phyloP scores from a whole-genome alignment of 352 stramenopile genomes.

The Globisporangium splendens region DNA sequence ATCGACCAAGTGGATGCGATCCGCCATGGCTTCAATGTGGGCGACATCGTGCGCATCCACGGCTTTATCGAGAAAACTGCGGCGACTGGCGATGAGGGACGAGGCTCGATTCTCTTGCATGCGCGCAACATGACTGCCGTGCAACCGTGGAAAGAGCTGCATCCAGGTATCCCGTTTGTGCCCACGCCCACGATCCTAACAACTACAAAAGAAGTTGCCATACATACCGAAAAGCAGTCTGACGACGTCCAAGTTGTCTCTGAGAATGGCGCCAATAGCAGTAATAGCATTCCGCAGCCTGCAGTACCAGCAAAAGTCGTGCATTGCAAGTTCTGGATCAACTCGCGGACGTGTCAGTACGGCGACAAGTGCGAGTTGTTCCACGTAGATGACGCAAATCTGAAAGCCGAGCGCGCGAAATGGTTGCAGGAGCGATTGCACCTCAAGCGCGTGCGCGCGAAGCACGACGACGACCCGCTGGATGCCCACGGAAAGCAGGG shows the following conservation, averaged over 20 bases:
- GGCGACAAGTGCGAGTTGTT: slow-evolving; percentile 64
- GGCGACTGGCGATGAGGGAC: neutral
- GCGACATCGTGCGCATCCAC: slow-evolving; percentile 58
- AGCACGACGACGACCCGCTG: slow-evolving; percentile 53
- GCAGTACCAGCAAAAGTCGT: neutral
- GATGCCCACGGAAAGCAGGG: slow-evolving; percentile 68
- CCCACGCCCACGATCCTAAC: slow-evolving; percentile 38
- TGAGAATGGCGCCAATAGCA: too few species aligned
- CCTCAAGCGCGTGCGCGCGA: slow-evolving; percentile 51
- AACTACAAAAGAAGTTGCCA: neutral
- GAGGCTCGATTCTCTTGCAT: slow-evolving; percentile 33
- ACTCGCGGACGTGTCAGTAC: slow-evolving; percentile 65
- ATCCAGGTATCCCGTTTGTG: slow-evolving; percentile 58
- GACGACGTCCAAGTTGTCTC: too few species aligned
- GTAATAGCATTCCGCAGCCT: too few species aligned
- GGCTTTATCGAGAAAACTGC: slow-evolving; percentile 50
- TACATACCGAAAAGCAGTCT: neutral
- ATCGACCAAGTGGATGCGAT: slow-evolving; percentile 62
- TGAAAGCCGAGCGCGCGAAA: slow-evolving; percentile 44
- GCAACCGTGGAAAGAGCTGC: slow-evolving; percentile 46
- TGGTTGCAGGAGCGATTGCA: slow-evolving; percentile 66
- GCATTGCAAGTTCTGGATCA: slow-evolving; percentile 86
- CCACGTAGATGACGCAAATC: slow-evolving; percentile 41
- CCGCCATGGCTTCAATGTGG: slow-evolving; percentile 55
- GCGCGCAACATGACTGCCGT: slow-evolving; percentile 36